Evolutionary conservation across 1,139 yeast genomes (phyloP).

Genomic region (Hemisphaericaspora lyxosophila): DNA sequence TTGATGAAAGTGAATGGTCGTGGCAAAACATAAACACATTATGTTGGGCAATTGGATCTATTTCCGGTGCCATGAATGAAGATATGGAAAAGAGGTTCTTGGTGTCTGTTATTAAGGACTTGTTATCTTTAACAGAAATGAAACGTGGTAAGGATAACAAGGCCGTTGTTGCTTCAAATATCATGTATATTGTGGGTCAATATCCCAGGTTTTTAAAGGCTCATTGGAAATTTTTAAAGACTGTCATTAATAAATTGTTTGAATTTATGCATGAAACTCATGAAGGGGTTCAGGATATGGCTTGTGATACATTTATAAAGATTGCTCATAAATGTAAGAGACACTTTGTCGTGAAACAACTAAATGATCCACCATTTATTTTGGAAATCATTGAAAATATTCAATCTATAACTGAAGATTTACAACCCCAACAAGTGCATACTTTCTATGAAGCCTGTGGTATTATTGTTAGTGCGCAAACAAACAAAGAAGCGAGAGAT

Average conservation of each 20-base stretch:
- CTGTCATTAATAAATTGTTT: slow-evolving; percentile 91
- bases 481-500: slow-evolving; percentile 60
- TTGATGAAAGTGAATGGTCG: slow-evolving; percentile 98
- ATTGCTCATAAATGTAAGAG: slow-evolving; percentile 93
- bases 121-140: slow-evolving; percentile 88
- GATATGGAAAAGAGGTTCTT: slow-evolving; percentile 94
- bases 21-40: slow-evolving; percentile 97
- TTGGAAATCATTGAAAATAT: slow-evolving; percentile 84
- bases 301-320: slow-evolving; percentile 97
- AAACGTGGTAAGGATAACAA: slow-evolving; percentile 97
- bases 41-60: slow-evolving; percentile 99
- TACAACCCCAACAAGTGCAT: slow-evolving; percentile 96
- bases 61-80: slow-evolving; percentile 98
- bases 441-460: slow-evolving; percentile 98
- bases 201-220: slow-evolving; percentile 96
- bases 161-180: slow-evolving; percentile 98
- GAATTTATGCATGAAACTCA: slow-evolving; percentile 99
- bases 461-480: slow-evolving; percentile 84
- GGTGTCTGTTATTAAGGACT: slow-evolving; percentile 88
- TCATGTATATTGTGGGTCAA: slow-evolving; percentile 99
- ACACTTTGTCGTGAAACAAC: slow-evolving; percentile 87
- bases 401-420: slow-evolving; percentile 83
- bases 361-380: slow-evolving; percentile 90
- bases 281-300: slow-evolving; percentile 99
- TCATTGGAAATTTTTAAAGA: slow-evolving; percentile 95